Percentiles rank a stretch among this genome's conserved stretches.
Conservation (phyloP, 2,329 filamentous ascomycete species). For the Penicillium sclerotiorum region DNA sequence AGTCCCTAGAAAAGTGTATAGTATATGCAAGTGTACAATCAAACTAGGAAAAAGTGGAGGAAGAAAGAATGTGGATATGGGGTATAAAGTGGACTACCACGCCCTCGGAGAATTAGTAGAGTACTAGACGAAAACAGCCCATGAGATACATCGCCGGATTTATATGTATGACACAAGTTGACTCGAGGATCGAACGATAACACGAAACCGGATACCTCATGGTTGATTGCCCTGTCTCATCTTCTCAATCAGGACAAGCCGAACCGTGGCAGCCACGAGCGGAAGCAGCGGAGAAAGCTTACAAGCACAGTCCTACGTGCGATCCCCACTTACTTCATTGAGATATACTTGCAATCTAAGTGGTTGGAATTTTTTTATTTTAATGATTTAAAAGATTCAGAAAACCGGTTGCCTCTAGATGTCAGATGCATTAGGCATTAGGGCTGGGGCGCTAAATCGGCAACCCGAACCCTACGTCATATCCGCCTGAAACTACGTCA, state of each 20-base stretch:
- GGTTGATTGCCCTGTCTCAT: background rate
- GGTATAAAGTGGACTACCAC: slow-evolving; percentile 3
- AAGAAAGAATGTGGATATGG: slow-evolving; percentile 1
- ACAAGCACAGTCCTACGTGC: background rate
- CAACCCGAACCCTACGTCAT: slow-evolving; percentile 17
- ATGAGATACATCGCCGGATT: background rate
- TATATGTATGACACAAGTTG: slow-evolving; percentile 3
- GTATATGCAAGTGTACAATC: too few species aligned
- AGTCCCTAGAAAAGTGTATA: background rate
- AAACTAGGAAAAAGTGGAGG: slow-evolving; percentile 6
- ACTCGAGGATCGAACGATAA: background rate
- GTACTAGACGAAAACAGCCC: background rate
- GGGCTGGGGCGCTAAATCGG: slow-evolving; percentile 10
- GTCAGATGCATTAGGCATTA: background rate
- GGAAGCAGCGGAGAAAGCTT: background rate
- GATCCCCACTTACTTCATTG: background rate
- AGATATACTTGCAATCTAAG: slow-evolving; percentile 1
- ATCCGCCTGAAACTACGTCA: slow-evolving; percentile 11
- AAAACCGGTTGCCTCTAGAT: slow-evolving; percentile 16
- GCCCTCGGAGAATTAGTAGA: background rate
- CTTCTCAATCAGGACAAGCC: slow-evolving; percentile 1
- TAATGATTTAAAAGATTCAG: background rate
- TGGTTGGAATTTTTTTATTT: slow-evolving; percentile 1
- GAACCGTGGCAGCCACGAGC: background rate
- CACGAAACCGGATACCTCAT: background rate